Evolutionary conservation across 1,284 basidiomycete species (phyloP).

Genomic region (Psilocybe mexicana): DNA sequence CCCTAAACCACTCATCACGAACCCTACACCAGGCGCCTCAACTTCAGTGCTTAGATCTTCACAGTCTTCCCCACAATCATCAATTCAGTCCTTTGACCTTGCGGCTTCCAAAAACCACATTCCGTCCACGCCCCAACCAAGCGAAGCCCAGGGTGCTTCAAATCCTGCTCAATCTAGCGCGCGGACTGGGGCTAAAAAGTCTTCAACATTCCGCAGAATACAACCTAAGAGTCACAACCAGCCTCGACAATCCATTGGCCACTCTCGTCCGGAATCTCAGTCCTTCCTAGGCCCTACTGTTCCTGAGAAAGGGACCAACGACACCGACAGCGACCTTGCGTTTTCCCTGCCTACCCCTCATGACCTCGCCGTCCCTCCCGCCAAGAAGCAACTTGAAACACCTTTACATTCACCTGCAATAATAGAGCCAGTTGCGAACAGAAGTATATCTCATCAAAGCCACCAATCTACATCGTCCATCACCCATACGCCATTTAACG

Average conservation of each 20-base stretch:
- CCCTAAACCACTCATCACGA: background rate
- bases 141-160: background rate
- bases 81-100: background rate
- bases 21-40: background rate
- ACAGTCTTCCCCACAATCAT: background rate
- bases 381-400: background rate
- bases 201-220: conserved; percentile 63
- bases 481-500: background rate
- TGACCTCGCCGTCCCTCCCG: background rate
- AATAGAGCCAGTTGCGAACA: conserved; percentile 6
- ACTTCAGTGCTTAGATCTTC: background rate
- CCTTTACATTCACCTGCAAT: conserved; percentile 1
- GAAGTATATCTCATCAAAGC: conserved; percentile 8
- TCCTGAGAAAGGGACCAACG: conserved; percentile 5
- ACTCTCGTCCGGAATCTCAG: conserved; percentile 29
- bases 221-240: conserved; percentile 42
- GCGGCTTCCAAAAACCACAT: background rate
- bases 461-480: conserved; percentile 1
- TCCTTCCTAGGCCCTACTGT: conserved; percentile 31
- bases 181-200: conserved; percentile 34
- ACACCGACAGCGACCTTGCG: background rate
- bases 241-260: conserved; percentile 42
- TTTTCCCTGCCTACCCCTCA: background rate
- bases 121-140: background rate
- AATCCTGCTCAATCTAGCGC: conserved; percentile 3